Evolutionary conservation across 192 early-diverging fungal genomes (phyloP), one percentile per base, ranked within the genome.

Genomic region (Coemansia sp.): DNA sequence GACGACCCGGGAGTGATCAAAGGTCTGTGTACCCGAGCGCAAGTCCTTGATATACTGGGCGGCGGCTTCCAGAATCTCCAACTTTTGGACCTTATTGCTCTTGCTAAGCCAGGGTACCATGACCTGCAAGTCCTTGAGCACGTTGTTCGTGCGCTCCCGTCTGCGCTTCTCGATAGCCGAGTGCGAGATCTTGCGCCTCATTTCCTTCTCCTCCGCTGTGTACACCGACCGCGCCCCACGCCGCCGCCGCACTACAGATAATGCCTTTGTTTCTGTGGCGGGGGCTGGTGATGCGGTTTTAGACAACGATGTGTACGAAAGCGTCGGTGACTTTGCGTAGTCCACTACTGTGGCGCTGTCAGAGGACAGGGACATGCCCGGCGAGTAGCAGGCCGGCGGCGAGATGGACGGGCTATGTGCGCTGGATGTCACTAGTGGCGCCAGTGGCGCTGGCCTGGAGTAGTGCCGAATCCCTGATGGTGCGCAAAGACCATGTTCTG

Each of bases 131-230:
- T 92, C 88, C 50, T 87, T 66, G 44, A 95, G 91, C 83, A 92
- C 92, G 68, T 92, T 90, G 73, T 95, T 95, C 74, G 93, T 95
- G 43, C 91, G 87, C 70, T 94, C 94, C 41, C 94, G 89, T 50
- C 94, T 87, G 43, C 92, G 86, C 18, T 91, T 85, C 71, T 95
- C 94, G 47, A 95, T 94, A 3, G 90, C 91, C 33, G 90, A 92
- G 64, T 95, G 94, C 5, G 92, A 92, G 18, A 91, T 88, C 72
- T 93, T 94, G 65, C 94, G 88, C 66, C 88, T 84, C 74, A 87
- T 76, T 55, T 94, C 91, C 53, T 88, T 79, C 66, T 85, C 78
- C 55, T 81, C 83, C 36, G 79, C 79, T 31, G 64, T 52, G 60
- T 68, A 73, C 44, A 64, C 44, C 5, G 79, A 71, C 34, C 71